Base-by-base conservation (phyloP, 768 basidiomycete species). In the Kwoniella bestiolae region DNA sequence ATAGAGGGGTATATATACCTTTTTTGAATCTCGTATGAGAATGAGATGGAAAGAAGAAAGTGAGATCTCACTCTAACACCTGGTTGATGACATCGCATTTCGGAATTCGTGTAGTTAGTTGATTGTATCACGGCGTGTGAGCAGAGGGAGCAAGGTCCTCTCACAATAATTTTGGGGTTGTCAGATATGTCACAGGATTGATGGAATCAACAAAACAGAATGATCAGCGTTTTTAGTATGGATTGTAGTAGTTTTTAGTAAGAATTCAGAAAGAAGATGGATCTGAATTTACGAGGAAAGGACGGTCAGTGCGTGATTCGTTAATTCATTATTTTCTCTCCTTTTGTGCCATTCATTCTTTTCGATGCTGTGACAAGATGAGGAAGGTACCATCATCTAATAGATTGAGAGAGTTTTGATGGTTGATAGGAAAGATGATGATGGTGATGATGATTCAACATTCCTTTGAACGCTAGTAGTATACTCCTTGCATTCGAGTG, bases 1-100 rank as follows among this genome's bases (percentile, higher is more conserved):
- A 12, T 31, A 52, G 16, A 26, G 25, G 25, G 50, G 25, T 52
- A 52, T 52, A 28, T 52, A 52, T 52, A 52, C 28, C 29, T 52
- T 47, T 23, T 23, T 9, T 31, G 11, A 52, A 12, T 16, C n/a
- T 31, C 2, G 11, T 28, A 7, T 5, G 28, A 28, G 50, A 23
- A 12, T 41, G 38, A 41, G 46, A 47, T 47, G 25, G 25, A 2
- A n/a, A 18, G 46, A 25, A 47, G 9, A 21, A 9, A 21, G 25
- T 47, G 46, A n/a, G 46, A 47, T 47, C n/a, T 47, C 46, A 25
- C 5, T 11, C 1, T 18, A 47, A 21, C 11, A 21, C 11, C 5
- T 3, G 18, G 25, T 11, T 21, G 46, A 47, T 47, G 46, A 47
- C 46, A 14, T 47, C 46, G 23, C 12, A 14, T 47, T 47, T 47